phyloP scores from a whole-genome alignment of 2,329 filamentous ascomycete species.

The Pseudonectria buxi region DNA sequence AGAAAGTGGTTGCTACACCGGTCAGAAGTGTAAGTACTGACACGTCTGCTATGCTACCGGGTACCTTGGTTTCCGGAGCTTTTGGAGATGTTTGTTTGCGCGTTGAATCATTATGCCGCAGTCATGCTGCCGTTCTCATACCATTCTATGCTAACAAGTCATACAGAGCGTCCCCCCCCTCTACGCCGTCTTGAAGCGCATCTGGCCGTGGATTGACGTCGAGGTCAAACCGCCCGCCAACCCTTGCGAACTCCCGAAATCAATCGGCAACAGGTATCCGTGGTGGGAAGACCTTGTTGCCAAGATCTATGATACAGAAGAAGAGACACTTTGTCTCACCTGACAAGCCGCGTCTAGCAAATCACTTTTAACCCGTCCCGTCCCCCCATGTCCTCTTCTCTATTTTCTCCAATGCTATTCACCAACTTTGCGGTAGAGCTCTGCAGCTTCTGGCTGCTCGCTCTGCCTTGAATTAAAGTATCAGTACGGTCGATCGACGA shows the following conservation, averaged over 20 bases:
- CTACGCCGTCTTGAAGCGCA: conserved; percentile 25
- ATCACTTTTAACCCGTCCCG: conserved; percentile 4
- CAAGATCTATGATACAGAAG: conserved; percentile 24
- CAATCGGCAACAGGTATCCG: conserved; percentile 24
- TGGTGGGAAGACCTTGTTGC: conserved; percentile 37
- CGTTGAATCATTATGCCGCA: conserved; percentile 10
- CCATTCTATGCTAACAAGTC: conserved; percentile 14
- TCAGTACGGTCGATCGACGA: conserved; percentile 2
- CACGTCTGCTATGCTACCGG: conserved; percentile 4
- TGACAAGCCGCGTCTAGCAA: conserved; percentile 17
- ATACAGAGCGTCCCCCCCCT: conserved; percentile 35
- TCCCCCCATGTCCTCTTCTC: conserved; percentile 6
- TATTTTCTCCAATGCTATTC: conserved; percentile 12
- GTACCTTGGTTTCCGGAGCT: too few relatives aligned
- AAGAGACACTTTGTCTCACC: conserved; percentile 33
- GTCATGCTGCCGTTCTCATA: conserved; percentile 8
- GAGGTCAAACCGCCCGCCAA: conserved; percentile 16
- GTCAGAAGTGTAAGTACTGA: conserved; percentile 33
- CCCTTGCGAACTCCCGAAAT: conserved; percentile 9
- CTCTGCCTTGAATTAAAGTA: too few relatives aligned
- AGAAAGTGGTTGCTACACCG: conserved; percentile 28
- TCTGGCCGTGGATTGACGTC: conserved; percentile 29
- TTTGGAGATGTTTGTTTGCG: conserved; percentile 1
- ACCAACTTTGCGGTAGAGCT: conserved; percentile 5
- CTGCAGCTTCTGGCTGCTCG: too few relatives aligned